Conservation (phyloP, 345 rosid species). For the Lepidium africanum region DNA sequence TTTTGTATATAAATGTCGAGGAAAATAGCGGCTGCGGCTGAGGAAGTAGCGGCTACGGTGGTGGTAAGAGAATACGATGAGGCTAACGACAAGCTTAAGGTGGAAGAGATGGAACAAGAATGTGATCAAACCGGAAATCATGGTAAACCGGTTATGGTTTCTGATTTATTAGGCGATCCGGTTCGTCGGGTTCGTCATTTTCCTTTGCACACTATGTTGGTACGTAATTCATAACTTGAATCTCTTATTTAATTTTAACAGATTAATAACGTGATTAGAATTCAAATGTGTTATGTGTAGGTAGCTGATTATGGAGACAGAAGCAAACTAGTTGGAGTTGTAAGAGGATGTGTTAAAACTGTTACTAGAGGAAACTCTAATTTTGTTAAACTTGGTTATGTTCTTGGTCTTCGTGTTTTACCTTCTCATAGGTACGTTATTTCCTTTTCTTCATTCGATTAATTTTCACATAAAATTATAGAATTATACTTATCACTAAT, state of each 20-base stretch:
- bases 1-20: not conserved
- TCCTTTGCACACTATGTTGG: slow-evolving; percentile 55
- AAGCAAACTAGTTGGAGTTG: slow-evolving; percentile 48
- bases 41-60: not conserved
- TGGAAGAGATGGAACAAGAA: slow-evolving; percentile 56
- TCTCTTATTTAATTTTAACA: not conserved
- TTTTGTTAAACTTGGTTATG: slow-evolving; percentile 44
- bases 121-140: slow-evolving; percentile 47
- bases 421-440: slow-evolving; percentile 48
- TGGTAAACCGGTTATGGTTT: slow-evolving; percentile 51
- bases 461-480: not conserved
- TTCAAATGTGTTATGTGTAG: slow-evolving; percentile 22
- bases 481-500: no score
- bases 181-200: slow-evolving; percentile 61
- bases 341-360: slow-evolving; percentile 60
- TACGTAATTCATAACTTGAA: not conserved
- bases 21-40: slow-evolving; percentile 1
- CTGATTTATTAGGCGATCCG: slow-evolving; percentile 76
- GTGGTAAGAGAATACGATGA: slow-evolving; percentile 59
- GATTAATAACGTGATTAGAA: not conserved
- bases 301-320: slow-evolving; percentile 61
- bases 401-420: slow-evolving; percentile 69
- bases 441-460: not conserved
- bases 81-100: slow-evolving; percentile 43
- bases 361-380: slow-evolving; percentile 44